These are phyloP conservation scores for Westerdykella sp. DNA, from an alignment of 2,329 filamentous ascomycete genomes.

Conservation along the genomic window DNA sequence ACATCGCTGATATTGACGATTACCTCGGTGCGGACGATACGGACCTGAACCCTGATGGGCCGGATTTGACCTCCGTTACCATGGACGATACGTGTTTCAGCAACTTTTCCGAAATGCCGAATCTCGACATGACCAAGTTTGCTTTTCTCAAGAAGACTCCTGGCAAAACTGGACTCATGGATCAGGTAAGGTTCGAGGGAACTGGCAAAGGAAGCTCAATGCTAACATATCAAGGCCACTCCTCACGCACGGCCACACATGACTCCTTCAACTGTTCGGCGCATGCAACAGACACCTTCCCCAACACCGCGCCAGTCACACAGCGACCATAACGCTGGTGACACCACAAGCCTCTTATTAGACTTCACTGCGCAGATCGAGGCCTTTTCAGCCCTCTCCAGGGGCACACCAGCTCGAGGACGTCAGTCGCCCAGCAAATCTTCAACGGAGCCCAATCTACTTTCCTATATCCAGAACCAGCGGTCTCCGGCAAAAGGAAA, in stretches of 20 bases:
- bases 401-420: slow-evolving; percentile 33
- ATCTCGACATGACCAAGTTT: slow-evolving; percentile 71
- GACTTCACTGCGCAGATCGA: slow-evolving; percentile 82
- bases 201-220: slow-evolving; percentile 2
- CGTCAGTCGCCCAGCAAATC: slow-evolving; percentile 48
- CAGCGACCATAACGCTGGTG: slow-evolving; percentile 34
- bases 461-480: slow-evolving; percentile 29
- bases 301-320: slow-evolving; percentile 50
- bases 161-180: slow-evolving; percentile 32
- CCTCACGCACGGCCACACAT: slow-evolving; percentile 33
- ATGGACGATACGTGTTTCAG: slow-evolving; percentile 72
- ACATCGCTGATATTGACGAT: slow-evolving; percentile 18
- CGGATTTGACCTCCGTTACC: slow-evolving; percentile 29
- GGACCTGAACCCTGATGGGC: slow-evolving; percentile 30
- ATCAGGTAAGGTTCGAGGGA: slow-evolving; percentile 14
- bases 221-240: slow-evolving; percentile 14
- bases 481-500: slow-evolving; percentile 28
- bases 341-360: slow-evolving; percentile 71
- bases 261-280: slow-evolving; percentile 48
- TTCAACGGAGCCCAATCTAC: slow-evolving; percentile 47
- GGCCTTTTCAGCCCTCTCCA: slow-evolving; percentile 42
- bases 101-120: slow-evolving; percentile 78
- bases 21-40: slow-evolving; percentile 13
- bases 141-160: slow-evolving; percentile 61
- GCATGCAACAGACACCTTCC: slow-evolving; percentile 40